Evolutionary conservation across 768 basidiomycete species (phyloP).

Genomic region (Dentipellis sp.): DNA sequence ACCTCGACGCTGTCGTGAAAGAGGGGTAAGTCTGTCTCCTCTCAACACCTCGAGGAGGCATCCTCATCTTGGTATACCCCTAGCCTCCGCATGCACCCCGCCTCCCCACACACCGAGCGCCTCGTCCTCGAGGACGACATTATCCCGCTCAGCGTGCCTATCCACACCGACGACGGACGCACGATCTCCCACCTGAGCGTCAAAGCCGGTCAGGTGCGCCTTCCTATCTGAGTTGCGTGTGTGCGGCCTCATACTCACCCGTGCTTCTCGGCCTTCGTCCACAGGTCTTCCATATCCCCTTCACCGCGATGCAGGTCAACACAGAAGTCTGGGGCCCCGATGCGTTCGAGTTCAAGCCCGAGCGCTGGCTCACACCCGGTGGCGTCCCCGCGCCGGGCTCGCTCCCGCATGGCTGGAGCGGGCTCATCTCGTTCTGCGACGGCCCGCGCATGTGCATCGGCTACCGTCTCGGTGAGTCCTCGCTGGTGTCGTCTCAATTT

Average conservation of each 20-base stretch:
- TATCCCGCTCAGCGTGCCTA: slow-evolving; percentile 29
- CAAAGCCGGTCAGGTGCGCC: slow-evolving; percentile 28
- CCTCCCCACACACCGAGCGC: slow-evolving; percentile 31
- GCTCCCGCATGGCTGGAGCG: slow-evolving; percentile 29
- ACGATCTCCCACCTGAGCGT: slow-evolving; percentile 21
- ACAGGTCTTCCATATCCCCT: slow-evolving; percentile 27
- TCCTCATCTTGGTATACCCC: background rate
- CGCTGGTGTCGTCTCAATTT: slow-evolving; percentile 19
- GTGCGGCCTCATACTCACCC: background rate
- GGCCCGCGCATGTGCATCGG: slow-evolving; percentile 35
- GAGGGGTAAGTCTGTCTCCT: slow-evolving; percentile 24
- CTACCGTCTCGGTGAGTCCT: slow-evolving; percentile 24
- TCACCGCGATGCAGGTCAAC: slow-evolving; percentile 18
- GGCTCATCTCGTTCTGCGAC: slow-evolving; percentile 30
- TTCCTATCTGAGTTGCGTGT: background rate
- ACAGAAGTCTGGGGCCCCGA: slow-evolving; percentile 27
- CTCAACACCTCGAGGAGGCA: background rate
- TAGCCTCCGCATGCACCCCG: slow-evolving; percentile 33
- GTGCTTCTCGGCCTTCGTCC: background rate
- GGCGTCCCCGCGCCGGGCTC: slow-evolving; percentile 20
- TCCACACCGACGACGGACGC: slow-evolving; percentile 21
- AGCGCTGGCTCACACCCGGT: slow-evolving; percentile 27
- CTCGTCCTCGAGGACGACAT: slow-evolving; percentile 31
- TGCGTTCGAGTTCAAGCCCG: slow-evolving; percentile 27
- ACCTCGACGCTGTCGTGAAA: slow-evolving; percentile 33